phyloP scores from a whole-genome alignment of 1,284 basidiomycete species.

The Mixia osmundae region DNA sequence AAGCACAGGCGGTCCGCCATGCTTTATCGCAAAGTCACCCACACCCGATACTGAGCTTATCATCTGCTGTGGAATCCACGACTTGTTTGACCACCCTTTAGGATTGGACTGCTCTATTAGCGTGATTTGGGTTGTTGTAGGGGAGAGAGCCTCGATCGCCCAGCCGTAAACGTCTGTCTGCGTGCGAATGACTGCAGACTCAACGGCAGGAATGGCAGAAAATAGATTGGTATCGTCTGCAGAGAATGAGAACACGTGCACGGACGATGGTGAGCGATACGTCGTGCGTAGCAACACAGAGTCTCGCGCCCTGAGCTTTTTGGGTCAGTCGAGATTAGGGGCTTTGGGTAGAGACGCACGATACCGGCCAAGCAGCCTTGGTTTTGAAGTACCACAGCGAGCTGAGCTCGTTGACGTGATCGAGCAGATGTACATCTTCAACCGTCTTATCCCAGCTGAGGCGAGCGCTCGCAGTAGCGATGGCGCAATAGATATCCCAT shows the following conservation, averaged over 20 bases:
- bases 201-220: slow-evolving; percentile 44
- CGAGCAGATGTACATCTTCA: slow-evolving; percentile 69
- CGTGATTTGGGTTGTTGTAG: slow-evolving; percentile 80
- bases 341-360: slow-evolving; percentile 38
- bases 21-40: slow-evolving; percentile 44
- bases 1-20: slow-evolving; percentile 71
- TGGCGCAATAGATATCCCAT: slow-evolving; percentile 84
- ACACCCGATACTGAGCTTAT: slow-evolving; percentile 23
- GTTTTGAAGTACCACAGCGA: slow-evolving; percentile 77
- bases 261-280: slow-evolving; percentile 85
- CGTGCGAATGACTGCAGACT: slow-evolving; percentile 61
- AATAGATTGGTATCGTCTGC: slow-evolving; percentile 71
- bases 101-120: slow-evolving; percentile 92
- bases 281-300: slow-evolving; percentile 76
- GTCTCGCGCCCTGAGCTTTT: slow-evolving; percentile 52
- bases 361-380: slow-evolving; percentile 71
- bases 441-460: slow-evolving; percentile 74
- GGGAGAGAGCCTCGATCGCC: slow-evolving; percentile 86
- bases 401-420: slow-evolving; percentile 25
- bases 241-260: slow-evolving; percentile 90
- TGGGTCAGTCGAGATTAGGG: too few relatives aligned
- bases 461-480: slow-evolving; percentile 58
- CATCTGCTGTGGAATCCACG: slow-evolving; percentile 78
- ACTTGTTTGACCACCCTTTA: slow-evolving; percentile 91
- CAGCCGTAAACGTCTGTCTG: slow-evolving; percentile 91